Evolutionary conservation across 2,329 filamentous ascomycete species (phyloP), one percentile per base, ranked within the genome.

Genomic region (Colletotrichum euphorbiae): DNA sequence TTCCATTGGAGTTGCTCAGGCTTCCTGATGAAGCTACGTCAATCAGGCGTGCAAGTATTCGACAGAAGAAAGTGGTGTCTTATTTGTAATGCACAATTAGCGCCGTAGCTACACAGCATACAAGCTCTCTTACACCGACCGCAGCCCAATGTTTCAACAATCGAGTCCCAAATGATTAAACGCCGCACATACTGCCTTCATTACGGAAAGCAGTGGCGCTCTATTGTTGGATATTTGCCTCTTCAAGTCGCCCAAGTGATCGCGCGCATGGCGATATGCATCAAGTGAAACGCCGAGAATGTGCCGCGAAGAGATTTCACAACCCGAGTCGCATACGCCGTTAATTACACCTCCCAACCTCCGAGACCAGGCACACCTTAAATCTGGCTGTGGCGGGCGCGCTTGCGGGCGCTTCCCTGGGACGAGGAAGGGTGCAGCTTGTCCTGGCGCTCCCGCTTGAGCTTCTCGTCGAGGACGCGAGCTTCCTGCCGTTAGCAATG

Each of bases 381-480:
- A 19, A 68, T 55, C 33, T 68, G 65, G 78, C 85, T 87, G 77
- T 87, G 85, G 13, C 87, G 81, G 3, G 85, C 78, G 33, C 88
- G 83, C 77, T 90, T 90, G 75, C 87, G 85, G 7, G 77, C 83
- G 74, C 85, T 87, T 72, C 80, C 77, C 3, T 77, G 72, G 3
- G 67, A 60, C 1, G 80, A 75, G 0, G 75, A 71, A 6, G 86
- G 84, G 61, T 88, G 85, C 79, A 87, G 80, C 78, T 89, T 89
- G 57, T 88, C 85, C 79, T 82, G 86, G 74, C 82, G 83, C 74
- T 90, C 88, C 72, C 87, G 81, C 83, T 87, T 89, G 82, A 90
- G 85, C 78, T 90, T 90, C 76, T 90, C 85, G 80, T 90, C 87
- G 77, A 90, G 78, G 19, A 90, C 87, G 68, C 87, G 87, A 15